Evolutionary conservation across 352 stramenopile species (phyloP), one percentile per base, ranked within the genome.

Genomic region (Globisporangium ultimum): DNA sequence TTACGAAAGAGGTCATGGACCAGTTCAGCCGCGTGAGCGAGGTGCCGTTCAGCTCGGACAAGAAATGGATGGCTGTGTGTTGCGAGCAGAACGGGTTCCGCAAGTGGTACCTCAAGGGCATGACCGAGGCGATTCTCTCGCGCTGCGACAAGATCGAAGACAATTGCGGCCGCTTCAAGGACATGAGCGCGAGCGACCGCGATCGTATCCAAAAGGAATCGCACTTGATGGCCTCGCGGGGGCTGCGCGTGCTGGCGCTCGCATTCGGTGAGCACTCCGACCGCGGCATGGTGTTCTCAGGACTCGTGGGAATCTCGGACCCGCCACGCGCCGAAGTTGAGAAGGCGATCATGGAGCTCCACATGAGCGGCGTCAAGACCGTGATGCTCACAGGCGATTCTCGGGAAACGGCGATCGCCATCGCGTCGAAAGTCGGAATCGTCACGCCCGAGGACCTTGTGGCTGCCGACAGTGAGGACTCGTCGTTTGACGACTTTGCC

Each of bases 11-110:
- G 0, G 57, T 76, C 1, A 70, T 76, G 42, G 66, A 66, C 50
- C 71, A 78, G 65, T 86, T 72, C 81, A 87, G 63, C 48, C 81
- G 96, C 50, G 72, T 94, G 0, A 87, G 88, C 38, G 93, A 98
- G 74, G 86, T 98, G 43, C 90, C 95, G 0, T 99, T 99, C 73
- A 97, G 81, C 55, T 98, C 91, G 22, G 95, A 98, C 57, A 92
- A 95, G 55, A 99, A 99, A 65, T 91, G 88, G 71, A 99, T 99
- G 96, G 95, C 98, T 63, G 93, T 98, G 21, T 89, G 79, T 53
- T 88, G 79, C 49, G 80, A 90, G 45, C 64, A 74, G 32, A 76
- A 80, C 55, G 67, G 70, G 1, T 73, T 71, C 22, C 82, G 72
- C 36, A 79, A 71, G 38, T 94, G 81, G 79, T 77, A 92, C 48